Evolutionary conservation across 2,329 filamentous ascomycete genomes (phyloP), one percentile per base, ranked within the genome.

Genomic region (Aspergillus candidus): DNA sequence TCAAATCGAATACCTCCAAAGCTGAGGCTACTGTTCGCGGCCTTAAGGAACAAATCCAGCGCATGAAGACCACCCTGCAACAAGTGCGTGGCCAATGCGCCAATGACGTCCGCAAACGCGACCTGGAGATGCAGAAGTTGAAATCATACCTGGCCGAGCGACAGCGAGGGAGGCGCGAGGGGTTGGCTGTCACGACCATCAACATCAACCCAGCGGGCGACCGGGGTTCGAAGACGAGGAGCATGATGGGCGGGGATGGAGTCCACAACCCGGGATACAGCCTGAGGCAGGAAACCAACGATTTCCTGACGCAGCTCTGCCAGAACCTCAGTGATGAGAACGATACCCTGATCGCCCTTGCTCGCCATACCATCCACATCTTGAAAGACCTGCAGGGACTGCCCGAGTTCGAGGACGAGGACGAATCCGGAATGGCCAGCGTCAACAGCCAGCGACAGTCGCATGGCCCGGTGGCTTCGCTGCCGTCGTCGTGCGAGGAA

Each of bases 281-380:
- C 55, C 70, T 97, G 48, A 83, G 83, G 57, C 81, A 84, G 62
- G 93, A 97, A 68, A 94, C 91, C 4, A 95, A 91, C 38, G 83
- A 89, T 39, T 96, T 96, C 60, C 72, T 98, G 45, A 93, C 90
- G 0, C 83, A 86, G 58, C 71, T 95, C 46, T 90, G 88, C 27
- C 85, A 86, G 61, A 82, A 80, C 32, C 71, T 97, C 46, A 93
- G 88, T 59, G 88, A 94, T 53, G 93, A 98, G 65, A 98, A 98
- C 58, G 90, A 96, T 60, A 78, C 79, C 4, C 69, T 97, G 11
- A 80, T 94, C 32, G 73, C 72, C 1, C 73, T 96, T 27, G 76
- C 94, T 40, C 75, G 82, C 41, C 80, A 78, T 40, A 87, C 88
- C 0, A 77, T 91, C 44, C 72, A 78, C 2, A 86, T 81, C 0